Evolutionary conservation across 345 rosid genomes (phyloP), one percentile per base, ranked within the genome.

Genomic region (Pugionium cornutum): DNA sequence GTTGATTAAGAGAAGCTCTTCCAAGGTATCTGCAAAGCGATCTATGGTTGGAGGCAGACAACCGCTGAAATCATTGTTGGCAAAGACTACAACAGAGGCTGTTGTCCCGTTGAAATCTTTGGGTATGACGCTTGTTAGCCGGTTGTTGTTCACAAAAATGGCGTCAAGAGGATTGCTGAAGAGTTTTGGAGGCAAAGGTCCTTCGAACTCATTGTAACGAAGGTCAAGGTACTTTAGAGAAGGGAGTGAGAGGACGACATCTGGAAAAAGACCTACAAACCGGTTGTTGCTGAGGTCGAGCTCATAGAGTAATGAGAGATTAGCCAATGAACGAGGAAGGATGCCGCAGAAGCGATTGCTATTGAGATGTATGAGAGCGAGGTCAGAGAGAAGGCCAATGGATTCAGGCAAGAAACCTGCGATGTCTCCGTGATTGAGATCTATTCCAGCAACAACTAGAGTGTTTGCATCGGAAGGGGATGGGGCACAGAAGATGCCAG

Each of bases 271-370:
- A 34, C 96, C 96, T 3, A 89, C 95, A 11, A 92, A 92, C 60
- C 98, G 71, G 80, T 92, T 92, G 73, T 87, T 89, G 45, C 98
- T 92, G 30, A 92, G 71, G 73, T 92, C 96, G 18, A 92, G 92
- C 83, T 92, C 98, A 44, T 61, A 79, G 62, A 89, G 85, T 62
- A 84, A 79, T 0, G 89, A 58, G n/a, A 89, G 84, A 40, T 86
- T 82, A 45, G 92, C 55, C 40, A 89, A 41, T 18, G 81, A 72
- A 43, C 45, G 74, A 28, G 98, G 98, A 67, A 92, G 68, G 66
- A 84, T 74, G 7, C 98, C 98, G n/a, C 98, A 89, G 58, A 89
- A 87, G 10, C 96, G 83, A 69, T 92, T 92, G 76, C 84, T 87
- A 51, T 83, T 92, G 28, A 92, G 71, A 57, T 92, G 96, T 67